Base-by-base conservation (phyloP, 495 filamentous ascomycete species). In the Penicillium paxilli region DNA sequence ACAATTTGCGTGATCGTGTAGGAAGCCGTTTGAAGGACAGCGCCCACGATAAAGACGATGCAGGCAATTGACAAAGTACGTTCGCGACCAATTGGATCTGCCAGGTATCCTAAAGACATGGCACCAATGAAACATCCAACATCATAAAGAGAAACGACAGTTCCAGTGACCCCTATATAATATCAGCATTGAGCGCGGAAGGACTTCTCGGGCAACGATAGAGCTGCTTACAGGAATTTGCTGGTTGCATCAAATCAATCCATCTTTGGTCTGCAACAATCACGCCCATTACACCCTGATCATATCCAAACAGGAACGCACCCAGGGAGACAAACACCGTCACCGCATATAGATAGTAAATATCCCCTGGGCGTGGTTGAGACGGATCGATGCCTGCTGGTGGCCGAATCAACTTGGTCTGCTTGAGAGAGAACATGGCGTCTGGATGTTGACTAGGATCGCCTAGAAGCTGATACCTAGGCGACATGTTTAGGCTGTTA, bases 31-130 rank as follows among this genome's bases (percentile, higher is more conserved):
- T 91, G 89, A 22, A 91, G 66, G 11, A 90, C 65, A 11, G 90
- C 85, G 16, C 89, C 89, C 19, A 91, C 54, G 25, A 89, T 82
- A 70, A 92, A 92, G 42, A 92, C 77, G 14, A 67, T 54, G 19
- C 81, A 81, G 20, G 86, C 84, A 47, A 91, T 74, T 5, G 91
- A 62, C 48, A 92, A 82, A 14, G 83, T 80, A 64, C 86, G 87
- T 71, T 90, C 91, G 22, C 89, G 80, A 9, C 86, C 88, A 19
- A 88, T 67, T 16, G 78, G 77, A 70, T 92, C 88, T 19, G 86
- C 87, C 24, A 92, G 65, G 64, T 87, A 86, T 11, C 87, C 88
- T 26, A 83, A 85, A 24, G 86, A 82, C 45, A 92, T 69, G 40
- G 81, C 78, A 12, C 82, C 82, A 22, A 82, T 62, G 58, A 84